Evolutionary conservation across 768 basidiomycete genomes (phyloP), one percentile per base, ranked within the genome.

Genomic region (Megacollybia marginata): DNA sequence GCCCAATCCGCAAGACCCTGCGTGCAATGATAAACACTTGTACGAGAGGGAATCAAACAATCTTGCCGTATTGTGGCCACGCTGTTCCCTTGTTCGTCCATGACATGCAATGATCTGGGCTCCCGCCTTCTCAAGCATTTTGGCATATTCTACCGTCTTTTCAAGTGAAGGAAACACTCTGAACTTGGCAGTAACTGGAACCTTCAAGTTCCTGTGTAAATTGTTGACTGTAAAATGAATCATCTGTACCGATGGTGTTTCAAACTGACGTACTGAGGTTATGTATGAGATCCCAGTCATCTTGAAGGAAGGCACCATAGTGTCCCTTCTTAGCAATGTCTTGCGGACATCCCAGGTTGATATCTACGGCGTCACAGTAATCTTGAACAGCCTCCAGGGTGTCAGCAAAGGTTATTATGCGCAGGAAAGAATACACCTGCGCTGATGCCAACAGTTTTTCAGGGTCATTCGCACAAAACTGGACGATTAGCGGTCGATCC

Each of bases 151-250:
- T 1, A 98, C 83, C 0, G 95, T 97, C 67, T 86, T 87, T 58
- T 89, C 86, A 23, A 90, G 64, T 0, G 83, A 82, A 1, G 87
- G 79, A 63, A 94, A 97, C 2, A 95, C 83, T 8, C 96, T 82
- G 65, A 97, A 96, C 62, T 99, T 98, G 42, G 92, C 96, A 0
- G 93, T 96, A 2, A 98, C 92, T 2, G 96, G 96, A n/a, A 96
- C 71, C 1, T 78, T 74, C 6, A 99, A 79, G 56, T 93, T 87
- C 33, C 69, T 65, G 61, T 97, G 94, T 1, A 99, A 73, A 2
- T 71, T 91, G 52, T 87, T 88, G 63, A 98, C 95, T 96, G 59
- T 9, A 19, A 23, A 45, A 28, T 40, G n/a, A 49, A 31, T 8
- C 20, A 18, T 42, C 33, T 8, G 10, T 23, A 12, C 2, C 23